A percentile compares a stretch with the other conserved stretches of the same genome.
phyloP scores from a whole-genome alignment of 805 yeast genomes.

The Vanderwaltozyma tropicalis region DNA sequence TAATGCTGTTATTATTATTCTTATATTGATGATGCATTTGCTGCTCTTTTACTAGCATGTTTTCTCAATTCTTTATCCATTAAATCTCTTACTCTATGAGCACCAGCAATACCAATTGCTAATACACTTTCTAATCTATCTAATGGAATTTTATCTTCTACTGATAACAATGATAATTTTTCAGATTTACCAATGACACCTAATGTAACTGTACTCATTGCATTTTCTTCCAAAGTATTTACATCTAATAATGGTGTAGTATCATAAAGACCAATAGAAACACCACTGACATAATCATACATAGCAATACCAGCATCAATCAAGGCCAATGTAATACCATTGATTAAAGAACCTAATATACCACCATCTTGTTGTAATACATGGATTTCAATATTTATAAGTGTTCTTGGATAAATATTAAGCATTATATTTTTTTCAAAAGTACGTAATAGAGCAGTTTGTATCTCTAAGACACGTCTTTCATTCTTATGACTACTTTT shows the following conservation, averaged over 20 bases:
- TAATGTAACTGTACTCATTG: conserved; percentile 68
- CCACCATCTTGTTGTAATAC: conserved; percentile 91
- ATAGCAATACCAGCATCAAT: conserved; percentile 93
- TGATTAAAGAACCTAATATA: conserved; percentile 62
- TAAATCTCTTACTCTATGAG: conserved; percentile 66
- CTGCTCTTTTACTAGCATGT: conserved; percentile 53
- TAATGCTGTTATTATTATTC: background rate
- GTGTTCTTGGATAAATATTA: conserved; percentile 72
- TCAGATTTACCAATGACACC: conserved; percentile 80
- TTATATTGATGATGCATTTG: conserved; percentile 28
- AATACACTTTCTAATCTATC: conserved; percentile 68
- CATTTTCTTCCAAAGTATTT: conserved; percentile 72
- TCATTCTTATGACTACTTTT: conserved; percentile 56
- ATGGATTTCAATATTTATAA: conserved; percentile 63
- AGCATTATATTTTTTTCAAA: conserved; percentile 65
- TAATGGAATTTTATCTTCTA: conserved; percentile 78
- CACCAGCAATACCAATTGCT: conserved; percentile 79
- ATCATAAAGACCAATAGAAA: conserved; percentile 72
- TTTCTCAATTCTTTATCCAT: conserved; percentile 80
- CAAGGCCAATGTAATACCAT: conserved; percentile 79
- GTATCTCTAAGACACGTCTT: conserved; percentile 55
- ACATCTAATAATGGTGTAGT: conserved; percentile 73
- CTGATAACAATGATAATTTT: conserved; percentile 60
- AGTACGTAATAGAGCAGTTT: conserved; percentile 56
- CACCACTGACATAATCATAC: conserved; percentile 79